phyloP scores from a whole-genome alignment of 192 early-diverging fungal species.

The Dimargaris xerosporica region DNA sequence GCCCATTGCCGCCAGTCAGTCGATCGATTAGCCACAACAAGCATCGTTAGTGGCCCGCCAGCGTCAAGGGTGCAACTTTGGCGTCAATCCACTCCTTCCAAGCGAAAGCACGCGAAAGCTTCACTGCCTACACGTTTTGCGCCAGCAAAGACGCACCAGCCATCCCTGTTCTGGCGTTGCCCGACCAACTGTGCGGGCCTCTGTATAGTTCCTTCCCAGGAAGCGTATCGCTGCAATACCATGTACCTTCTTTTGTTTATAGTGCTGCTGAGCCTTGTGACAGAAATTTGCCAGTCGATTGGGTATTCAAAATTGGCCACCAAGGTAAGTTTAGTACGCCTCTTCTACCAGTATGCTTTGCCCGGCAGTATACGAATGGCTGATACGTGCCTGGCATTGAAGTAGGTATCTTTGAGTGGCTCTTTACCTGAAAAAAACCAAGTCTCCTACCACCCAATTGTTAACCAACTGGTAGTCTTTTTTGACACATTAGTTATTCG shows the following conservation, averaged over 20 bases:
- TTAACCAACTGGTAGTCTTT: neutral
- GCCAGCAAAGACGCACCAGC: no score
- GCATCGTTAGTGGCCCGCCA: no score
- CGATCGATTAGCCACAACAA: no score
- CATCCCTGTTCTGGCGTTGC: no score
- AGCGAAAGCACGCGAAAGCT: no score
- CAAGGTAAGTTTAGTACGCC: neutral
- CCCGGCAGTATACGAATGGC: neutral
- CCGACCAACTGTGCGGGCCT: no score
- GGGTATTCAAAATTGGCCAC: slow-evolving; percentile 6
- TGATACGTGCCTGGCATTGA: neutral
- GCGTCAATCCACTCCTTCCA: no score
- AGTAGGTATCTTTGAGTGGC: no score
- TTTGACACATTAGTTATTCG: neutral
- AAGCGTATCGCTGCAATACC: neutral
- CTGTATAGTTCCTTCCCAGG: no score
- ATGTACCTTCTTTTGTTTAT: slow-evolving; percentile 9
- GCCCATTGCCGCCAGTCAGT: no score
- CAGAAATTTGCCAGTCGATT: slow-evolving; percentile 11
- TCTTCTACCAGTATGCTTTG: neutral
- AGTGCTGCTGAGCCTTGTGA: neutral
- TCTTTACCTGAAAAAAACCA: neutral
- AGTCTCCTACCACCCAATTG: neutral
- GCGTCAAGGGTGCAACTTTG: no score
- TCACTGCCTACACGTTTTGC: no score